Evolutionary conservation across 75 land plant genomes (phyloP).

Genomic region (Cunninghamia lanceolata): DNA sequence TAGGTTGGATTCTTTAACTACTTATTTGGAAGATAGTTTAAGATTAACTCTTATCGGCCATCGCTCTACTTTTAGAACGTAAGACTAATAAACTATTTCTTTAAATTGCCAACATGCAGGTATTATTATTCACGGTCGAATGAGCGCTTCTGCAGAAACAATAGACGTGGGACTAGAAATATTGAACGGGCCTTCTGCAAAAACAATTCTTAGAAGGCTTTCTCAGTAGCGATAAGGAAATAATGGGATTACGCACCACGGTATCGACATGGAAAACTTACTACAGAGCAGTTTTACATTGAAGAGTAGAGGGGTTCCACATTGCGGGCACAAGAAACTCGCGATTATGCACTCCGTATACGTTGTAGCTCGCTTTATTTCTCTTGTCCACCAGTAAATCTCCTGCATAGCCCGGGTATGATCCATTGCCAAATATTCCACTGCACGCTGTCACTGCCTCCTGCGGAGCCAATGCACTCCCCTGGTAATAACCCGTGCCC

Average conservation of each 20-base stretch:
- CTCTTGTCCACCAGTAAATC: conserved; percentile 15
- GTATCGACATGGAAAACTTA: neutral
- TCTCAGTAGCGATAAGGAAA: neutral
- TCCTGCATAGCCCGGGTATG: conserved; percentile 36
- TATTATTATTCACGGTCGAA: no score
- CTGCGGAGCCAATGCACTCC: conserved; percentile 25
- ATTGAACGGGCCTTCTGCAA: no score
- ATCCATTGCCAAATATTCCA: conserved; percentile 38
- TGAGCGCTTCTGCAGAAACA: no score
- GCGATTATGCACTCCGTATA: conserved; percentile 16
- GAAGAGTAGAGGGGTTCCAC: conserved; percentile 22
- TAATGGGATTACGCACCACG: no score
- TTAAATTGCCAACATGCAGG: no score
- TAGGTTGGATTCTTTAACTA: no score
- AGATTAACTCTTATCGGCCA: no score
- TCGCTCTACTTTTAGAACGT: no score
- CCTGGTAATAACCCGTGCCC: conserved; percentile 29
- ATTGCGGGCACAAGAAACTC: conserved; percentile 31
- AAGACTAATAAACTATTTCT: no score
- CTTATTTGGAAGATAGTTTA: no score
- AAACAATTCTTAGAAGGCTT: no score
- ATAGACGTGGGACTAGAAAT: no score
- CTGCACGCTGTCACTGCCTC: conserved; percentile 34
- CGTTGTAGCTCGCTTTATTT: conserved; percentile 30
- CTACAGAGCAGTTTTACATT: neutral